Percentiles rank a stretch among this genome's conserved stretches.
Conservation (phyloP, 345 rosid species). For the Viola odorata region DNA sequence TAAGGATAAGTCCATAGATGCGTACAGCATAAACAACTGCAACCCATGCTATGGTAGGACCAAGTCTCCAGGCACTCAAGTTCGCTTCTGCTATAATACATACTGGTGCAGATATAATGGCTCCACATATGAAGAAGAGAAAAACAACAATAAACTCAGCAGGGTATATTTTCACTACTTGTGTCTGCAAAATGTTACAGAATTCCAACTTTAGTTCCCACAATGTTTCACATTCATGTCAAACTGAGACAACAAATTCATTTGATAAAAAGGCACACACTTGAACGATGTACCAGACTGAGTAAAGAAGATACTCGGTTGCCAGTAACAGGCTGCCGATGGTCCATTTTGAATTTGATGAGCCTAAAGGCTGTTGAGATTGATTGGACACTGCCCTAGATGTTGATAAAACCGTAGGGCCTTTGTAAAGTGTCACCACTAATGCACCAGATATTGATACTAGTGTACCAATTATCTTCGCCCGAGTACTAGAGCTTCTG, state of each 20-base stretch:
- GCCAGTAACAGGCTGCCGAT: constrained; percentile 16
- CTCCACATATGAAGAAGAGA: not conserved
- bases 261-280: not conserved
- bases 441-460: constrained; percentile 21
- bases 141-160: constrained; percentile 2
- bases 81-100: constrained; percentile 1
- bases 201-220: not conserved
- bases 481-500: constrained; percentile 16
- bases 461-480: constrained; percentile 17
- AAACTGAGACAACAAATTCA: too few relatives aligned
- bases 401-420: constrained; percentile 3
- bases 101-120: not conserved
- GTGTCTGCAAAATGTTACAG: constrained; percentile 7
- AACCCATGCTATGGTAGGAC: constrained; percentile 5
- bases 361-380: not conserved
- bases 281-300: constrained; percentile 16
- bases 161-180: constrained; percentile 8
- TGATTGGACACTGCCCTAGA: not conserved
- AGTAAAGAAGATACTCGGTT: constrained; percentile 2
- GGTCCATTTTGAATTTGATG: constrained; percentile 1
- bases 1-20: not conserved
- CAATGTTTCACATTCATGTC: not conserved
- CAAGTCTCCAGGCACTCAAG: constrained; percentile 10
- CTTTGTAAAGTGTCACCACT: constrained; percentile 16
- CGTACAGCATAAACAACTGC: constrained; percentile 21